Percentiles rank a stretch among this genome's conserved stretches.
Evolutionary conservation across 495 filamentous ascomycete genomes (phyloP).

Genomic region (Daldinia childiae): DNA sequence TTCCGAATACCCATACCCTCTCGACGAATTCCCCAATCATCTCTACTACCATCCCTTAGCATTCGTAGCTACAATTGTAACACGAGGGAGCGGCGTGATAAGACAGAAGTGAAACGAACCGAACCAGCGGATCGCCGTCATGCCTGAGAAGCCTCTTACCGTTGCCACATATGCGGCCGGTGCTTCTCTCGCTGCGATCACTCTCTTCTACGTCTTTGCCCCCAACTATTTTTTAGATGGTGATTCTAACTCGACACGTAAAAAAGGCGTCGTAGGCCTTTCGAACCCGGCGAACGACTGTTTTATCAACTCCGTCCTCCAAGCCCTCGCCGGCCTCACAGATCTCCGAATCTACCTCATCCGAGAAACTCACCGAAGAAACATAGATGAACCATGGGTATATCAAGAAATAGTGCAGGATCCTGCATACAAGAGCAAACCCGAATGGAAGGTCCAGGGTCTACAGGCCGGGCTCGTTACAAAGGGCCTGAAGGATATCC

Average conservation of each 20-base stretch:
- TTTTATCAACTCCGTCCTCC: constrained; percentile 98
- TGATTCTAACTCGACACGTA: constrained; percentile 73
- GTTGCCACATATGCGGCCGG: constrained; percentile 94
- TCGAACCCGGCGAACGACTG: constrained; percentile 96
- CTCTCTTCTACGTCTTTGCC: constrained; percentile 94
- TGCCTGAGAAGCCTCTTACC: constrained; percentile 88
- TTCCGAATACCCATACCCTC: constrained; percentile 4
- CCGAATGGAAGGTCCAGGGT: constrained; percentile 74
- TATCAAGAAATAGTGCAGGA: constrained; percentile 66
- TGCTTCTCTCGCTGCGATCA: constrained; percentile 94
- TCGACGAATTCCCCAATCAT: not conserved
- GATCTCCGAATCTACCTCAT: constrained; percentile 92
- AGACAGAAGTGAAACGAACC: constrained; percentile 7
- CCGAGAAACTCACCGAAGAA: constrained; percentile 82
- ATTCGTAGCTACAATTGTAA: constrained; percentile 14
- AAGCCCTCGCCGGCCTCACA: constrained; percentile 92
- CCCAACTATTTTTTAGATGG: constrained; percentile 94
- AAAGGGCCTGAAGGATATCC: constrained; percentile 87
- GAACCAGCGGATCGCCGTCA: constrained; percentile 50
- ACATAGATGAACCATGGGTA: constrained; percentile 75
- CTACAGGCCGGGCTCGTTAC: constrained; percentile 84
- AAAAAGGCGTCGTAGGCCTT: constrained; percentile 90
- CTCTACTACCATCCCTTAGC: not conserved
- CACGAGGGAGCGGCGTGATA: not conserved
- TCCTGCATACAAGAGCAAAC: constrained; percentile 55